A percentile compares a stretch with the other conserved stretches of the same genome.
These are phyloP conservation scores for Hypoxylon rickii DNA, from an alignment of 495 filamentous ascomycete genomes.

Conservation along the genomic window DNA sequence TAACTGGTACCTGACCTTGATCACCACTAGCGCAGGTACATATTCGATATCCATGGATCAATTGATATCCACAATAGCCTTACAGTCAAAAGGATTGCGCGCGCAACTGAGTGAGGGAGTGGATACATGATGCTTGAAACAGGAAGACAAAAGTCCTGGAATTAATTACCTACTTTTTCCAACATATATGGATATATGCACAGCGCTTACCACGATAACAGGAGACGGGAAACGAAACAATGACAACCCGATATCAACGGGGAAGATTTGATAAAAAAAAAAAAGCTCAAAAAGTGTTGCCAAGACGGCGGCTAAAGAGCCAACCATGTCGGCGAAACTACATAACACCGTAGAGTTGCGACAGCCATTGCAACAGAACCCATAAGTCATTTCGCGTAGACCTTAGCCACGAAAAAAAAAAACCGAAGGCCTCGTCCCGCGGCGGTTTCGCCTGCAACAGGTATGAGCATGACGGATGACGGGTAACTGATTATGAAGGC, in stretches of 20 bases:
- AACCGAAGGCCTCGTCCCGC: not conserved
- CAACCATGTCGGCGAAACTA: slow-evolving; percentile 19
- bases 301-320: slow-evolving; percentile 28
- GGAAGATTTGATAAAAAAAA: too few species aligned
- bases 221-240: not conserved
- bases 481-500: too few species aligned
- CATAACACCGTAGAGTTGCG: slow-evolving; percentile 4
- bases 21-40: too few species aligned
- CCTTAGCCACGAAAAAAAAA: not conserved
- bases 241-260: too few species aligned
- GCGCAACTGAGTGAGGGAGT: slow-evolving; percentile 3
- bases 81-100: too few species aligned
- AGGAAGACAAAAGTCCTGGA: too few species aligned
- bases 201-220: slow-evolving; percentile 21
- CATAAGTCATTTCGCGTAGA: slow-evolving; percentile 11
- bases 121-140: slow-evolving; percentile 5
- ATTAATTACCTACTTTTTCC: slow-evolving; percentile 8
- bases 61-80: too few species aligned
- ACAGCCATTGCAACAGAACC: slow-evolving; percentile 7
- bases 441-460: slow-evolving; percentile 14
- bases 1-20: too few species aligned
- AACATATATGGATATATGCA: too few species aligned
- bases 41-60: too few species aligned
- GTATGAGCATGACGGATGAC: slow-evolving; percentile 8
- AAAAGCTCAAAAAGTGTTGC: too few species aligned